Conservation (phyloP, 1,139 yeast species). For the Nakaseomyces nivariensis region DNA sequence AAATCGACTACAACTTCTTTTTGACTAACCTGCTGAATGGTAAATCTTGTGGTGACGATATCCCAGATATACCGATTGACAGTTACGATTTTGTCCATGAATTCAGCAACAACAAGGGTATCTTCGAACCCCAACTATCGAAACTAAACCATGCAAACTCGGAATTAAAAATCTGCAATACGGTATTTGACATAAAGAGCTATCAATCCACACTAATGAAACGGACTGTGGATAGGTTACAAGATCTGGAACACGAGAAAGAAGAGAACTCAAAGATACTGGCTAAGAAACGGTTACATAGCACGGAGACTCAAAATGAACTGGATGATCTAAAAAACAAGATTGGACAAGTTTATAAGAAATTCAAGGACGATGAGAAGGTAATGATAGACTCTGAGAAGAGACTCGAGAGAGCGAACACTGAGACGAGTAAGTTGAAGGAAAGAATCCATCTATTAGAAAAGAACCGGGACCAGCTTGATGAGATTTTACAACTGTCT, state of each 20-base stretch:
- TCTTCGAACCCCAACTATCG: slow-evolving; percentile 11
- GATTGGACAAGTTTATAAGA: slow-evolving; percentile 41
- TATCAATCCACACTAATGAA: slow-evolving; percentile 38
- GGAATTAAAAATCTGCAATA: slow-evolving; percentile 9
- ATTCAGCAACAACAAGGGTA: slow-evolving; percentile 4
- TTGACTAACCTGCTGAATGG: slow-evolving; percentile 2
- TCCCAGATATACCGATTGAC: slow-evolving; percentile 9
- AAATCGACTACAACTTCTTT: slow-evolving; percentile 8
- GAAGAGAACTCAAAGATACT: slow-evolving; percentile 26
- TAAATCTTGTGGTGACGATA: slow-evolving; percentile 9
- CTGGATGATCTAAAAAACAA: slow-evolving; percentile 40
- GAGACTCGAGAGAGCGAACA: slow-evolving; percentile 36
- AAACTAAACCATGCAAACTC: slow-evolving; percentile 10
- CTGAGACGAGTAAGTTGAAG: slow-evolving; percentile 29
- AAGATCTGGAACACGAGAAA: slow-evolving; percentile 31
- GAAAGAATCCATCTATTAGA: slow-evolving; percentile 9
- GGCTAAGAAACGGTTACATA: slow-evolving; percentile 32
- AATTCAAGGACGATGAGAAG: slow-evolving; percentile 41
- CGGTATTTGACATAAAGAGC: slow-evolving; percentile 25
- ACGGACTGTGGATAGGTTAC: slow-evolving; percentile 33
- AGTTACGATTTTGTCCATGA: background rate
- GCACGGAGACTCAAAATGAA: slow-evolving; percentile 41
- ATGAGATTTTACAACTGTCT: slow-evolving; percentile 3
- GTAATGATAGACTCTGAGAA: slow-evolving; percentile 39
- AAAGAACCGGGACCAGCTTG: slow-evolving; percentile 8